Evolutionary conservation across 306 rosid genomes (phyloP).

Genomic region (Begonia loranthoides): DNA sequence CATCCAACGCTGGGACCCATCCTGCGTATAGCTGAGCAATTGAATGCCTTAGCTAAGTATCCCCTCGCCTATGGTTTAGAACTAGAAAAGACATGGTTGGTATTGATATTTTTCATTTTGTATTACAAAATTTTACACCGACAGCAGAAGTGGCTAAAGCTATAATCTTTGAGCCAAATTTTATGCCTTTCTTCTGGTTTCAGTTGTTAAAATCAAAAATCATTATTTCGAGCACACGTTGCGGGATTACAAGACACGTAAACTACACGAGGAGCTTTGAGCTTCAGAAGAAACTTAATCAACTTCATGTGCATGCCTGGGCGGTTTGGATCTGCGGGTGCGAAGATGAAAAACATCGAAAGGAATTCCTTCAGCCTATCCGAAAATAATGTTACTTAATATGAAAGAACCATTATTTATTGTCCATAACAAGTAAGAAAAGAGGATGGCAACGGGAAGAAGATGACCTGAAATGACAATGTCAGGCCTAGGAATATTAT

Average conservation of each 20-base stretch:
- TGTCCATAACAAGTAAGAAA: not conserved
- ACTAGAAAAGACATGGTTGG: no score
- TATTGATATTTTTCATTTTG: no score
- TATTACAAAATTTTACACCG: no score
- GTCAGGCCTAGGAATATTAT: constrained; percentile 78
- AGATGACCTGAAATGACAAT: constrained; percentile 69
- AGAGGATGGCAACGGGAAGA: constrained; percentile 2
- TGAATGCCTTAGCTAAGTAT: no score
- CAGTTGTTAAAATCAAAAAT: constrained; percentile 11
- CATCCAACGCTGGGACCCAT: no score
- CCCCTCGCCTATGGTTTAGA: no score
- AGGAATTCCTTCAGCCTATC: not conserved
- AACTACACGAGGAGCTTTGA: constrained; percentile 64
- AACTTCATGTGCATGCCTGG: constrained; percentile 99
- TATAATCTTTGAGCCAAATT: no score
- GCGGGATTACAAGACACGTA: constrained; percentile 97
- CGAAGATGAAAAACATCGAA: constrained; percentile 1
- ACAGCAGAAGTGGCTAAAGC: no score
- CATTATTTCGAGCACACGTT: constrained; percentile 92
- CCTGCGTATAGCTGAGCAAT: no score
- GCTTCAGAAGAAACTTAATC: constrained; percentile 70
- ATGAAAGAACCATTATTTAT: no score
- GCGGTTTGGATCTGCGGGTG: constrained; percentile 80
- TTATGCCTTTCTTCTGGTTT: no score
- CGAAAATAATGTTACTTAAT: no score